These are phyloP conservation scores for Phaeoacremonium minimum DNA, from an alignment of 2,329 filamentous ascomycete genomes.

Conservation along the genomic window DNA sequence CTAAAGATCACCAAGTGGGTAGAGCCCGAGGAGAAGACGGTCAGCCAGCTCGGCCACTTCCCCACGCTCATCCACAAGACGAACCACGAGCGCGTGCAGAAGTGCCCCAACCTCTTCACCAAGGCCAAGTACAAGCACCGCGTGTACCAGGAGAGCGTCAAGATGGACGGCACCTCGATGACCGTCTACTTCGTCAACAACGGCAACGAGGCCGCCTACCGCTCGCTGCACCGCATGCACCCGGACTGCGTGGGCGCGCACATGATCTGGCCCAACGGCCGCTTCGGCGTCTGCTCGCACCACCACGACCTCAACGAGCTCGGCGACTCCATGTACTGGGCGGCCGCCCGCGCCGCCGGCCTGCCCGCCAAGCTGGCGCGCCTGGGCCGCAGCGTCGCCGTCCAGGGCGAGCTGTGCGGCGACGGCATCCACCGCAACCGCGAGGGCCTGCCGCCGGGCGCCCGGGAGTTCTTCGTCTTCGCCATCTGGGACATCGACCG, in stretches of 20 bases:
- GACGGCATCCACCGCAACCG: constrained; percentile 19
- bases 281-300: constrained; percentile 24
- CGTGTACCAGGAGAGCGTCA: constrained; percentile 29
- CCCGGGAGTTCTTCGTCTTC: constrained; percentile 27
- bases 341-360: constrained; percentile 12
- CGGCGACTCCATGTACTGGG: constrained; percentile 15
- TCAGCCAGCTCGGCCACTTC: constrained; percentile 5
- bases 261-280: constrained; percentile 15
- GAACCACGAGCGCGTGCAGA: constrained; percentile 17
- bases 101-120: constrained; percentile 20
- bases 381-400: constrained; percentile 15
- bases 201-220: constrained; percentile 11
- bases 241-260: constrained; percentile 8
- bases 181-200: constrained; percentile 28
- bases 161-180: constrained; percentile 33
- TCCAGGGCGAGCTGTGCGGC: constrained; percentile 28
- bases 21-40: not conserved
- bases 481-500: constrained; percentile 23
- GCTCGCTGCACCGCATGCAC: constrained; percentile 8
- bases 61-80: constrained; percentile 18
- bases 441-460: constrained; percentile 14
- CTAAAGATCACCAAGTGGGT: constrained; percentile 18
- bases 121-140: constrained; percentile 15
- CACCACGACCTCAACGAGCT: constrained; percentile 17
- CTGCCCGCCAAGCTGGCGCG: constrained; percentile 15